Evolutionary conservation across 2,329 filamentous ascomycete species (phyloP).

Genomic region (Diaporthe ampelina): DNA sequence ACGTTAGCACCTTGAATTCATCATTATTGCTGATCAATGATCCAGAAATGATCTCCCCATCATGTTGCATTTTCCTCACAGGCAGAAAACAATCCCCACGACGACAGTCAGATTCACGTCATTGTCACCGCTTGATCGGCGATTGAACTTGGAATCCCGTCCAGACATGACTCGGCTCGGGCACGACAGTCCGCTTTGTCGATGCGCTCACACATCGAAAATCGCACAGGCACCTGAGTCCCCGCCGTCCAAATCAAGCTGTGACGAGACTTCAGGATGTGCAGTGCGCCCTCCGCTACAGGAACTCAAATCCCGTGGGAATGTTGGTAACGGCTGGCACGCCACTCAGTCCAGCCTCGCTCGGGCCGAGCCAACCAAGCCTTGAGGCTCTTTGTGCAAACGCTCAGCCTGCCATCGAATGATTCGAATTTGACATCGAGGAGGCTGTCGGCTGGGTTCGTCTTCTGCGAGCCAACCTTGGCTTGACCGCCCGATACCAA

Average conservation of each 20-base stretch:
- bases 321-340: neutral
- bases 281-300: neutral
- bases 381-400: constrained; percentile 12
- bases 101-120: constrained; percentile 14
- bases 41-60: neutral
- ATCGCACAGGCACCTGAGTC: neutral
- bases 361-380: neutral
- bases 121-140: constrained; percentile 19
- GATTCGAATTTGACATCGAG: constrained; percentile 18
- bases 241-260: neutral
- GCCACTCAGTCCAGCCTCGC: too few species aligned
- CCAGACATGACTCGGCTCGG: constrained; percentile 24
- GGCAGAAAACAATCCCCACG: neutral
- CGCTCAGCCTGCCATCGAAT: neutral
- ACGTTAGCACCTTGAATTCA: neutral
- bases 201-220: neutral
- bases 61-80: neutral
- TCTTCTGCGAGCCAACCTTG: neutral
- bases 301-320: too few species aligned
- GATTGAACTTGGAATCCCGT: constrained; percentile 9
- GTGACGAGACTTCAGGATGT: neutral
- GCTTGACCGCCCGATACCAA: neutral
- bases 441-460: neutral
- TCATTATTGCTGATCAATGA: neutral
- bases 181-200: neutral